These are phyloP conservation scores for Hypoxylon crocopeplum DNA, from an alignment of 495 filamentous ascomycete genomes.

Conservation along the genomic window DNA sequence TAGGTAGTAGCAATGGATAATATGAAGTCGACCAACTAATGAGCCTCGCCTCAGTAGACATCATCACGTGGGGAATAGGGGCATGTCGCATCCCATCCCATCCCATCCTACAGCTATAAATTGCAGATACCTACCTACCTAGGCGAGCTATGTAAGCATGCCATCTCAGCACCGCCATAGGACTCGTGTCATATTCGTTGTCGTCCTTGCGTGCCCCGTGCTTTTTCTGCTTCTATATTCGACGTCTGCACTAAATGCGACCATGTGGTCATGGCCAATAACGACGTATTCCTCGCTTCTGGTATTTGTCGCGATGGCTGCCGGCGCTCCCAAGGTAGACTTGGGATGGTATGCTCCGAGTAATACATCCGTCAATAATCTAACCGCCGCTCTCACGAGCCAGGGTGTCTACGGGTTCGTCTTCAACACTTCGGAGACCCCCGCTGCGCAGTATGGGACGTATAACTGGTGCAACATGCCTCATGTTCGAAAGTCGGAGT, in stretches of 20 bases:
- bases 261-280: constrained; percentile 12
- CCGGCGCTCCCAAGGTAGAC: constrained; percentile 42
- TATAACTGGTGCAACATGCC: constrained; percentile 85
- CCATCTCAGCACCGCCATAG: background rate
- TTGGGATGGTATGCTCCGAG: constrained; percentile 66
- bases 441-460: constrained; percentile 55
- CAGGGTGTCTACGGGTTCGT: constrained; percentile 68
- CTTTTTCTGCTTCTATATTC: too few relatives aligned
- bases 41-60: too few relatives aligned
- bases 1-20: too few relatives aligned
- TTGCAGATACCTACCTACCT: too few relatives aligned
- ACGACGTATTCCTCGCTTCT: background rate
- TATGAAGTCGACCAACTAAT: too few relatives aligned
- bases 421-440: constrained; percentile 63
- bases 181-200: background rate
- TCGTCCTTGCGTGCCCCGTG: too few relatives aligned
- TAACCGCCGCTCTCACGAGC: constrained; percentile 56
- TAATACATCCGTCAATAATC: constrained; percentile 62
- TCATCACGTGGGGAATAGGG: too few relatives aligned
- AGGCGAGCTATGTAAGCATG: constrained; percentile 6
- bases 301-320: background rate
- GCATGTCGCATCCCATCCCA: too few relatives aligned
- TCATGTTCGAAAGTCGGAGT: constrained; percentile 66
- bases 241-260: background rate
- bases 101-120: too few relatives aligned